Conservation (phyloP, 208 protist genomes). For the Leishmania major region DNA sequence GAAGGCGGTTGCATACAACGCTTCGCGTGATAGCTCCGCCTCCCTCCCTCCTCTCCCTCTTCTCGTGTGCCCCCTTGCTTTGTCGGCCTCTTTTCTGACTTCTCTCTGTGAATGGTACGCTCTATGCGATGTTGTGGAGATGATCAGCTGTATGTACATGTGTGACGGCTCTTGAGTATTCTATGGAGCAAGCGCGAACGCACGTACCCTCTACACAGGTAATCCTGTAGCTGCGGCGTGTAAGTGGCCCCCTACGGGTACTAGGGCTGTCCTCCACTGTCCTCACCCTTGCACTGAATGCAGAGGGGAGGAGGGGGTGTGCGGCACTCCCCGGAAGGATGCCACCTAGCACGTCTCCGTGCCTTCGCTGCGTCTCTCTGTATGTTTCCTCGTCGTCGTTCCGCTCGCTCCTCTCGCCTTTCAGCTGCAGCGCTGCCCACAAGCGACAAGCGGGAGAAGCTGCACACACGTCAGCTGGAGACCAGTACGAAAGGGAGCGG, state of each 20-base stretch:
- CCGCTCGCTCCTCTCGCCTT: neutral
- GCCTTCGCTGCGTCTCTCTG: neutral
- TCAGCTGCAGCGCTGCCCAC: neutral
- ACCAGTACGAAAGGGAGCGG: neutral
- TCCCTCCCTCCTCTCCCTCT: neutral
- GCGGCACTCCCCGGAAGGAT: neutral
- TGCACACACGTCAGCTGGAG: neutral
- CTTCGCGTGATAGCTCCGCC: neutral
- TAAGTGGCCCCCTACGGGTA: neutral
- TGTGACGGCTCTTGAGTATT: neutral
- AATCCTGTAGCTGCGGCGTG: neutral
- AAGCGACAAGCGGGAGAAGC: neutral
- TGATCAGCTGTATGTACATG: neutral
- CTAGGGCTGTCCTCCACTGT: neutral
- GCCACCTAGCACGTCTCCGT: neutral
- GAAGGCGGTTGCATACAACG: neutral
- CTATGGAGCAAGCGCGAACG: no score
- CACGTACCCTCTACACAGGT: neutral
- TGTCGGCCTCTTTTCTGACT: neutral
- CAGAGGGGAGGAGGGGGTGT: neutral
- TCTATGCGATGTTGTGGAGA: neutral
- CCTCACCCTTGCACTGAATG: neutral
- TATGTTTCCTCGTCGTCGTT: neutral
- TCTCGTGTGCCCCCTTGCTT: neutral
- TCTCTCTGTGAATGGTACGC: neutral